Conservation (phyloP, 257 asterid species). For the Capsicum rhomboideum region DNA sequence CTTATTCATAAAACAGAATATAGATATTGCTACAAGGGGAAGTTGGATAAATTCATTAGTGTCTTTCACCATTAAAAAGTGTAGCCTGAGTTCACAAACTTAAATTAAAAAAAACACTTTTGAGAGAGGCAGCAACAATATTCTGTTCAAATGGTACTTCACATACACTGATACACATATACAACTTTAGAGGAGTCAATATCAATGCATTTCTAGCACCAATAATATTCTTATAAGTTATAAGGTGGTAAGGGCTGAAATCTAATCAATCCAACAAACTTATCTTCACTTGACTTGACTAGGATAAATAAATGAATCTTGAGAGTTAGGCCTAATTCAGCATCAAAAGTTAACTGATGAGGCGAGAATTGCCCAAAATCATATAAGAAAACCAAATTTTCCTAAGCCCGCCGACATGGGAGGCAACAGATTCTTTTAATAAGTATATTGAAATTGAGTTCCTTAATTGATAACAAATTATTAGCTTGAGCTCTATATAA, state of each 20-base stretch:
- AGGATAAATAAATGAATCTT: not conserved
- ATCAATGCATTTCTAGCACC: not conserved
- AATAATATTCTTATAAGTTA: not conserved
- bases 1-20: not conserved
- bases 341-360: not conserved
- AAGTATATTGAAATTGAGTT: not conserved
- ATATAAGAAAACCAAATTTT: not conserved
- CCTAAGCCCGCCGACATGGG: not conserved
- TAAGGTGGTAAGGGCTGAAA: not conserved
- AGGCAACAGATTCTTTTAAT: too few species aligned
- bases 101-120: not conserved
- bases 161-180: not conserved
- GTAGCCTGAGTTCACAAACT: not conserved
- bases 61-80: not conserved
- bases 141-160: not conserved
- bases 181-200: not conserved
- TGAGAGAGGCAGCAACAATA: not conserved
- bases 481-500: not conserved
- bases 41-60: not conserved
- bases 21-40: not conserved
- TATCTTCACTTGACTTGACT: not conserved
- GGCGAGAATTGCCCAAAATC: rapidly evolving
- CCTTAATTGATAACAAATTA: not conserved
- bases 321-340: not conserved
- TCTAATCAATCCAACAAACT: too few species aligned